Base-by-base conservation (phyloP, 345 rosid genomes). In the Citrus trifoliata region DNA sequence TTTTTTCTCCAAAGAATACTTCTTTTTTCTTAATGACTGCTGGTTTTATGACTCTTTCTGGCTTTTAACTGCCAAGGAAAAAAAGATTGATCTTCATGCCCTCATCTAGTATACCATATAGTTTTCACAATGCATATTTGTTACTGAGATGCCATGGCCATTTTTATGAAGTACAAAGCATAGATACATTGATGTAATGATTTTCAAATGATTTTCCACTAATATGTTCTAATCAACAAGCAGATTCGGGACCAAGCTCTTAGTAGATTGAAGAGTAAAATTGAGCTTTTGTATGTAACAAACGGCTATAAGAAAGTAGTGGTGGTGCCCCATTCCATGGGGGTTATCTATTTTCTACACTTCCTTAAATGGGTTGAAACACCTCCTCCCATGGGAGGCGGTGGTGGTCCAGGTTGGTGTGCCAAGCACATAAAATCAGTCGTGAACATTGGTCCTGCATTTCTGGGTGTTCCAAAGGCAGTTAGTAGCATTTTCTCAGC, bases 311-410 rank as follows among this genome's bases (percentile, higher is more conserved):
- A 88, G 86, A 92, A 89, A 88, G 95, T 90, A 67, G 95, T 89
- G 30, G 94, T 91, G 85, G 89, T 91, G 83, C 95, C 98, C 37
- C 97, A 94, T 85, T 91, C 93, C 30, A 91, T 89, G 97, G 94
- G 94, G 58, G 92, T 81, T 62, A 69, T 82, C 75, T 94, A 94
- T 85, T 92, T 92, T 66, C 95, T 94, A 73, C 92, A 94, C 84
- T 92, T 94, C 86, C 91, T 91, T 67, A 91, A 91, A 83, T 92
- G 95, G 98, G 92, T 94, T 51, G 94, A 92, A 87, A 70, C 87
- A 61, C 89, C 92, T 71, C 81, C 89, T 80, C 86, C 87, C 2
- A 71, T 83, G 80, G 92, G 97, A 48, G 95, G 94, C 0, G 87
- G 90, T 64, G 95, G 93, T 40, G 93, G 90, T 65, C 69, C 89